Evolutionary conservation across 345 rosid species (phyloP).

Genomic region (Viola odorata): DNA sequence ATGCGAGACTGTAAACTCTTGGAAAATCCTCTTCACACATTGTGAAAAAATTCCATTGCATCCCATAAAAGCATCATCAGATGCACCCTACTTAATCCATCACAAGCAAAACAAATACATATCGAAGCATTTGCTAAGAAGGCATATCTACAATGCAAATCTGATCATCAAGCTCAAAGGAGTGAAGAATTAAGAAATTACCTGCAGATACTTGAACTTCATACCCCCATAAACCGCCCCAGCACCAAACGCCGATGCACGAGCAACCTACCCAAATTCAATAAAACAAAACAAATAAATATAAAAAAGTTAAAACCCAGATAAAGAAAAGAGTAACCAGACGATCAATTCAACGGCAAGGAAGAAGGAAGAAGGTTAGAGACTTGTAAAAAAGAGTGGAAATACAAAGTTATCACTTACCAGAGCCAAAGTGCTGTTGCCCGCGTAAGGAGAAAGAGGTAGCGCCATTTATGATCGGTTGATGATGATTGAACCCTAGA

Average conservation of each 20-base stretch:
- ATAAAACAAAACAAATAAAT: no score
- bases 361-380: background rate
- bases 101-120: no score
- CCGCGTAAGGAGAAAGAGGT: slow-evolving; percentile 83
- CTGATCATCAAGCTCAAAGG: no score
- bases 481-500: background rate
- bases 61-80: no score
- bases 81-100: no score
- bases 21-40: no score
- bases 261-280: slow-evolving; percentile 44
- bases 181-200: slow-evolving; percentile 4
- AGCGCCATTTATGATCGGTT: slow-evolving; percentile 8
- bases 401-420: slow-evolving; percentile 18
- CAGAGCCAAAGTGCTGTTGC: slow-evolving; percentile 80
- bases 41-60: no score
- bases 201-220: slow-evolving; percentile 71
- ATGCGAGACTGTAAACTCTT: no score
- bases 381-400: background rate
- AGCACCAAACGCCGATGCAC: slow-evolving; percentile 59
- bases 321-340: no score
- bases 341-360: background rate
- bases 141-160: no score
- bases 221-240: slow-evolving; percentile 57
- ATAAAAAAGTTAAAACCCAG: background rate
- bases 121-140: no score